Percentiles rank a stretch among this genome's conserved stretches.
Conservation (phyloP, 768 basidiomycete genomes). For the Panaeolus cyanescens region DNA sequence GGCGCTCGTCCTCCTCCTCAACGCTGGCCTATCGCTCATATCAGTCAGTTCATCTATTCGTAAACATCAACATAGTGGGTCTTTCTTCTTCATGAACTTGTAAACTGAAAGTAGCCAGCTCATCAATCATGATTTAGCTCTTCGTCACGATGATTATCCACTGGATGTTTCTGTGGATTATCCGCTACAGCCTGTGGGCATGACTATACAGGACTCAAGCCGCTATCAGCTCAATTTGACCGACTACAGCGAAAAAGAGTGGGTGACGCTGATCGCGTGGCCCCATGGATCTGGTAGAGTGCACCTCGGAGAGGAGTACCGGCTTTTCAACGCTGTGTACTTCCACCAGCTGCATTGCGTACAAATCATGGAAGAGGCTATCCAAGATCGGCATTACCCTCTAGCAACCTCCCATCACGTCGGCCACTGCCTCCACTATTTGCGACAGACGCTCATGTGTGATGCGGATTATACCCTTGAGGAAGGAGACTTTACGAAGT, state of each 20-base stretch:
- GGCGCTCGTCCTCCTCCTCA: neutral
- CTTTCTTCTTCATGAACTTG: too few relatives aligned
- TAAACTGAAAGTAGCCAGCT: too few relatives aligned
- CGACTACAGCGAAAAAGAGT: neutral
- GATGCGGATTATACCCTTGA: slow-evolving; percentile 32
- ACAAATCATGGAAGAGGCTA: slow-evolving; percentile 17
- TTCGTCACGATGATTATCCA: neutral
- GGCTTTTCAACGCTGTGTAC: slow-evolving; percentile 21
- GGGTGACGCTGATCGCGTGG: neutral
- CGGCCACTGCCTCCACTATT: slow-evolving; percentile 35
- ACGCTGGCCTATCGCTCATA: neutral
- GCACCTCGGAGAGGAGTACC: slow-evolving; percentile 22
- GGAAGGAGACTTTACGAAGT: slow-evolving; percentile 31
- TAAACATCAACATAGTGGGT: neutral
- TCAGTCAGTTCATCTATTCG: neutral
- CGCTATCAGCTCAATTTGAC: neutral
- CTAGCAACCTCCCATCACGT: slow-evolving; percentile 20
- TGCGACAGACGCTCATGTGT: slow-evolving; percentile 36
- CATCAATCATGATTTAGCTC: neutral
- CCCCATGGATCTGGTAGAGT: slow-evolving; percentile 22
- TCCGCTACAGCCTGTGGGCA: neutral
- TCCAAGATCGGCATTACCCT: slow-evolving; percentile 15
- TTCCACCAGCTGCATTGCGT: slow-evolving; percentile 31
- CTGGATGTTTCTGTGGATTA: neutral
- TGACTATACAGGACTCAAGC: neutral